phyloP scores from a whole-genome alignment of 2,329 filamentous ascomycete species.

The Trichothecium sympodiale region DNA sequence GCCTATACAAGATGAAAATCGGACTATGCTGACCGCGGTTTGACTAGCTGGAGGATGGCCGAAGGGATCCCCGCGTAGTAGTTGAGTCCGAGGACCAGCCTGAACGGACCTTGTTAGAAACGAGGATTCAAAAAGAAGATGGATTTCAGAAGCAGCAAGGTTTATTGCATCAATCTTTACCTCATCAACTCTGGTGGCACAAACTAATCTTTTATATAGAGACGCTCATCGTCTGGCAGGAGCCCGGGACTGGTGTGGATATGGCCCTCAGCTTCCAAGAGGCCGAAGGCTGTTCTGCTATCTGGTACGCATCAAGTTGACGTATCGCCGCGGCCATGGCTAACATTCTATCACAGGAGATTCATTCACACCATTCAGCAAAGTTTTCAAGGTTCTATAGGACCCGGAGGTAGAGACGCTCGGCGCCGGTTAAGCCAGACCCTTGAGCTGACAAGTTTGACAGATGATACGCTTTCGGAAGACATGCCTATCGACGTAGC shows the following conservation, averaged over 20 bases:
- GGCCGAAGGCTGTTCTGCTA: constrained; percentile 80
- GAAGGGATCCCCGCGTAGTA: constrained; percentile 77
- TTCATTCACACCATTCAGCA: constrained; percentile 83
- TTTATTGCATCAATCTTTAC: constrained; percentile 14
- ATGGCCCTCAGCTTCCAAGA: constrained; percentile 99
- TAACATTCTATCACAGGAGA: constrained; percentile 48
- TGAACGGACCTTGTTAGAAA: constrained; percentile 73
- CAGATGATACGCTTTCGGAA: constrained; percentile 81
- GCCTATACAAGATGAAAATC: constrained; percentile 7
- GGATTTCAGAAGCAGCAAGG: constrained; percentile 98
- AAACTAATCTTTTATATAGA: constrained; percentile 42
- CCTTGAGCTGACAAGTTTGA: constrained; percentile 12
- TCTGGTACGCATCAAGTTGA: constrained; percentile 55
- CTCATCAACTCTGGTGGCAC: constrained; percentile 6
- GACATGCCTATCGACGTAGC: constrained; percentile 67
- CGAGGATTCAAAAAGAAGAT: constrained; percentile 84
- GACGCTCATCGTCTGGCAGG: constrained; percentile 97
- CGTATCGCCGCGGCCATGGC: constrained; percentile 1
- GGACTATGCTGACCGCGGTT: constrained; percentile 5
- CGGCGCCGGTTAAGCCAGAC: not conserved
- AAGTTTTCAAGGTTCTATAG: constrained; percentile 50
- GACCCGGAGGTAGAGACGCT: constrained; percentile 36
- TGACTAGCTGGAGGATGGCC: constrained; percentile 40
- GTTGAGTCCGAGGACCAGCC: constrained; percentile 93
- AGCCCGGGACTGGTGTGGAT: constrained; percentile 70